phyloP scores from a whole-genome alignment of 208 protist genomes.

The Crithidia sp. region DNA sequence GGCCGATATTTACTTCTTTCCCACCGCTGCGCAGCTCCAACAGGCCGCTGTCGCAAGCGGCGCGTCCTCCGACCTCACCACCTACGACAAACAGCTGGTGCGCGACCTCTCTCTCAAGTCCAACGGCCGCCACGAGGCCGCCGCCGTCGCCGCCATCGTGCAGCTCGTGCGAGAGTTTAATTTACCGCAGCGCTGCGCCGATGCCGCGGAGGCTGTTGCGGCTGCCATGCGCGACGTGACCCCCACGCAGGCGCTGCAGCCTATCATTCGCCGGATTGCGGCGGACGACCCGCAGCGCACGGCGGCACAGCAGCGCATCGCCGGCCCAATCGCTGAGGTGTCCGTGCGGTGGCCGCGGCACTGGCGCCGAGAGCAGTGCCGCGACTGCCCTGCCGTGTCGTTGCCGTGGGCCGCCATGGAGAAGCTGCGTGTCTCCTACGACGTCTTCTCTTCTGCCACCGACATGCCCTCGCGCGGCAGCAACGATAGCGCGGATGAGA shows the following conservation, averaged over 20 bases:
- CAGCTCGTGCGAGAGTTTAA: slow-evolving; percentile 54
- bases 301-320: slow-evolving; percentile 48
- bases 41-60: neutral
- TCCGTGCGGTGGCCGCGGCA: slow-evolving; percentile 50
- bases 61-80: neutral
- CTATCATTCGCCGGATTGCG: slow-evolving; percentile 45
- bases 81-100: slow-evolving; percentile 86
- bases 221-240: slow-evolving; percentile 37
- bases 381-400: slow-evolving; percentile 58
- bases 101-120: slow-evolving; percentile 86
- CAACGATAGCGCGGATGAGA: too few relatives aligned
- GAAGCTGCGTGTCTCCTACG: slow-evolving; percentile 73
- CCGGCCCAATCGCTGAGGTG: slow-evolving; percentile 66
- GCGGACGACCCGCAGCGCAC: slow-evolving; percentile 56
- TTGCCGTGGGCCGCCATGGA: slow-evolving; percentile 71
- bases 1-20: slow-evolving; percentile 47
- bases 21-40: slow-evolving; percentile 30
- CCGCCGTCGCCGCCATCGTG: slow-evolving; percentile 41
- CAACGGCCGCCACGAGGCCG: slow-evolving; percentile 40
- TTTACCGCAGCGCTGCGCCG: slow-evolving; percentile 57
- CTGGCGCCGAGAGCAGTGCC: slow-evolving; percentile 35
- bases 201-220: slow-evolving; percentile 43
- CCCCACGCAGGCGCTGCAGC: slow-evolving; percentile 26
- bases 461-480: too few relatives aligned
- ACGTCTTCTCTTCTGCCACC: slow-evolving; percentile 29